phyloP scores from a whole-genome alignment of 306 rosid genomes.

The Astragalus membranaceus region DNA sequence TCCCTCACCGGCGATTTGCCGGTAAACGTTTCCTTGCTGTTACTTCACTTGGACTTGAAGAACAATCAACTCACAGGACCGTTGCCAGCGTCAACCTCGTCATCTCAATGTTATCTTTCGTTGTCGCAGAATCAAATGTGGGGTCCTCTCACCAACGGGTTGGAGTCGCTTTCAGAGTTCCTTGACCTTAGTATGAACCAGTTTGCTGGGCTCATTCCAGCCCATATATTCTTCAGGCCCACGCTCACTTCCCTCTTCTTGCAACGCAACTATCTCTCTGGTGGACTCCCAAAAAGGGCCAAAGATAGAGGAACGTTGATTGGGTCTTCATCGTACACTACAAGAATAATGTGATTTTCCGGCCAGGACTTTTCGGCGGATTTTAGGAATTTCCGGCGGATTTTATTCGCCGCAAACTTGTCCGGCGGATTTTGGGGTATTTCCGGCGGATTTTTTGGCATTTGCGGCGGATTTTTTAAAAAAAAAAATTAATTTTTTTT shows the following conservation, averaged over 20 bases:
- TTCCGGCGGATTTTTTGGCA: no score
- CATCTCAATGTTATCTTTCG: constrained; percentile 61
- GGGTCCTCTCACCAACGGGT: constrained; percentile 54
- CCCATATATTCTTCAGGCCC: constrained; percentile 45
- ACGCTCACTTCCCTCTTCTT: constrained; percentile 41
- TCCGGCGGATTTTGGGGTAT: no score
- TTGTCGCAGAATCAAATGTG: constrained; percentile 40
- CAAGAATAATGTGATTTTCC: no score
- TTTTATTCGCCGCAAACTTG: no score
- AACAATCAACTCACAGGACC: constrained; percentile 41
- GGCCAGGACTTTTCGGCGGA: no score
- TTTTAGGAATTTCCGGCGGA: no score
- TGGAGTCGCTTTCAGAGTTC: constrained; percentile 40
- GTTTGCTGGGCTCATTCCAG: constrained; percentile 54
- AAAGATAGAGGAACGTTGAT: background rate
- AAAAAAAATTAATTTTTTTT: no score
- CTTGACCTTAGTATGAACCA: constrained; percentile 58
- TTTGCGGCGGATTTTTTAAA: no score
- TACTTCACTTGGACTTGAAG: constrained; percentile 58
- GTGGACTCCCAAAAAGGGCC: constrained; percentile 31
- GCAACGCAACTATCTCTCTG: constrained; percentile 70
- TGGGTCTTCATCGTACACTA: constrained; percentile 16
- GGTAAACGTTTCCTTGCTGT: constrained; percentile 28
- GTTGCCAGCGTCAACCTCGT: constrained; percentile 38
- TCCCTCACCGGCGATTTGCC: constrained; percentile 39